Base-by-base conservation (phyloP, 1,284 basidiomycete species). In the Salmacisia buchloeana region DNA sequence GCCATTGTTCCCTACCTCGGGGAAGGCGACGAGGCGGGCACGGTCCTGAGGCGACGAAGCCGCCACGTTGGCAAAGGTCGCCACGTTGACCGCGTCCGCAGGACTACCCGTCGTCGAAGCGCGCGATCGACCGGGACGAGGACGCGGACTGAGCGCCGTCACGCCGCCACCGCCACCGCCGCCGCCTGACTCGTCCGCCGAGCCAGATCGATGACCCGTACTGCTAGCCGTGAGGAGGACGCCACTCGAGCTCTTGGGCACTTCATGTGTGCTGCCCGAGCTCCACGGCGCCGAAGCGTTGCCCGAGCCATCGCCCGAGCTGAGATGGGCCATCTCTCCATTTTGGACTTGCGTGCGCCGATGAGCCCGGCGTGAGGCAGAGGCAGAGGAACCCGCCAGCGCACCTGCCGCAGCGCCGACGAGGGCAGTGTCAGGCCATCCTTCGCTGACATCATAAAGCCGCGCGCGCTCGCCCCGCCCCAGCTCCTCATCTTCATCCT, bases 221-320 rank as follows among this genome's bases (percentile, higher is more conserved):
- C 49, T 54, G 6, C 25, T 31, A 12, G 29, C 49, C 18, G 49
- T 33, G 5, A 54, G 13, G 4, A 54, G 27, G 2, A n/a, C 49
- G 3, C 49, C 49, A 54, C 27, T 54, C 31, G 49, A 54, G 29
- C 49, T 54, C 31, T 54, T 54, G 3, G 49, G 49, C 7, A 31
- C 49, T 34, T 54, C 49, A 31, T 54, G 49, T 15, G 49, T 54
- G 27, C 49, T 54, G 6, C 49, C 49, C 9, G 49, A 54, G 29
- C 49, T 54, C 49, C 49, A 54, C 2, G 49, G 45, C 13, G 21
- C 45, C 3, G 45, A 25, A 5, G 21, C 49, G 34, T 54, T 31
- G 9, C 49, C 49, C 13, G 49, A 54, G 9, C 49, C 49, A 33
- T 25, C 31, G 23, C 49, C 49, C 3, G 49, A 54, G 27, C 49